phyloP scores from a whole-genome alignment of 768 basidiomycete species.

The Fomitopsis serialis region DNA sequence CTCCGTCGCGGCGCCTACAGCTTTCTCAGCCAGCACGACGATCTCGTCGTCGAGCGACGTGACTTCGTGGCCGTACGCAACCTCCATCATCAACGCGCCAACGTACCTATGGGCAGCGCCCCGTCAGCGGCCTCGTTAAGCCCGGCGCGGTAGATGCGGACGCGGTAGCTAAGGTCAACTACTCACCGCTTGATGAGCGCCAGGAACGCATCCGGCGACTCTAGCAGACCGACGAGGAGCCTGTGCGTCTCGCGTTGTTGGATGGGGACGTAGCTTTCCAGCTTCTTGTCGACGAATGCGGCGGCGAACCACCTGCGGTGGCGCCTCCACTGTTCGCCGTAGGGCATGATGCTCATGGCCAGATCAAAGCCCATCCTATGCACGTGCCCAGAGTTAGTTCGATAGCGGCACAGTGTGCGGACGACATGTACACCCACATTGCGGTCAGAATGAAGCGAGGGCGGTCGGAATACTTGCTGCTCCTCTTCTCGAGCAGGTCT shows the following conservation, averaged over 20 bases:
- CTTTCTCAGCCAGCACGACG: slow-evolving; percentile 15
- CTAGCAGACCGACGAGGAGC: slow-evolving; percentile 21
- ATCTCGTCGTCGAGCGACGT: slow-evolving; percentile 23
- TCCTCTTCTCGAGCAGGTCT: slow-evolving; percentile 32
- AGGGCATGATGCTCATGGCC: slow-evolving; percentile 6
- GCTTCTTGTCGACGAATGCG: slow-evolving; percentile 14
- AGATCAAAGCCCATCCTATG: neutral
- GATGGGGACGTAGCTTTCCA: slow-evolving; percentile 15
- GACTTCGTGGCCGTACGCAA: slow-evolving; percentile 27
- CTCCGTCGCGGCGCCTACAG: slow-evolving; percentile 5
- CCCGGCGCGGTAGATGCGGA: neutral
- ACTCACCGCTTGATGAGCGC: slow-evolving; percentile 16
- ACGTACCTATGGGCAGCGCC: slow-evolving; percentile 16
- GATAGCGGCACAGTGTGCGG: slow-evolving; percentile 21
- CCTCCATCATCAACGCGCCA: slow-evolving; percentile 25
- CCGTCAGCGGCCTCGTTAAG: neutral
- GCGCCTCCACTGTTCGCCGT: slow-evolving; percentile 23
- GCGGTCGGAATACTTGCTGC: slow-evolving; percentile 33
- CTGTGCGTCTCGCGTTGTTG: slow-evolving; percentile 22
- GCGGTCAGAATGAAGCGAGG: slow-evolving; percentile 24
- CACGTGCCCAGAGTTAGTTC: slow-evolving; percentile 23
- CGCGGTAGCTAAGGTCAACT: too few species aligned
- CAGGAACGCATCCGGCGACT: slow-evolving; percentile 20
- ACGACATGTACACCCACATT: slow-evolving; percentile 9
- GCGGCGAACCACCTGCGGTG: slow-evolving; percentile 24